Evolutionary conservation across 768 basidiomycete species (phyloP), one percentile per base, ranked within the genome.

Genomic region (Strobilomyces echinocephalus): DNA sequence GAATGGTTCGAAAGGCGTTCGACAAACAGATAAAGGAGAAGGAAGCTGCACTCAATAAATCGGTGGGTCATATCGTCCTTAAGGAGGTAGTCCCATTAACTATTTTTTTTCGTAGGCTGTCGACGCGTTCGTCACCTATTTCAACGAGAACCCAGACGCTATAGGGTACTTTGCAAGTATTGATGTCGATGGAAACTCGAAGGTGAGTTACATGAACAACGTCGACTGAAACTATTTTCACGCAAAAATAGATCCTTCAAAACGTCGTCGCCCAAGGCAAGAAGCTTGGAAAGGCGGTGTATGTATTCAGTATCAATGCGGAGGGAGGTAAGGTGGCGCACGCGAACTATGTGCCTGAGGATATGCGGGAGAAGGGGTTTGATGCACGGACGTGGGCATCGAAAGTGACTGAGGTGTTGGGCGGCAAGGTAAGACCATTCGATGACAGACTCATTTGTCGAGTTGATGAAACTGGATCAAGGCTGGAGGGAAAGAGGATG

Each of bases 401-500:
- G 21, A 82, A 80, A 55, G 87, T 97, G 18, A 78, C 80, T 6
- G 87, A 87, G 34, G 71, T 94, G 9, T 62, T 98, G 10, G 94
- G 95, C 24, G 97, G 97, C 40, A 98, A 95, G 84, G 93, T 91
- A 61, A 62, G 65, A n/a, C 26, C 0, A 74, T 63, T 3, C 1
- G 16, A 24, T 47, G 10, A 2, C 18, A 20, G 28, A 41, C 15
- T 42, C 24, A 38, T 49, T 40, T 49, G 18, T 53, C 48, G 48
- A 42, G 9, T 31, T 42, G 31, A 67, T 50, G 26, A 33, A 55
- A 35, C 47, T 53, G 36, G 28, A 54, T 50, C 49, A 52, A 94
- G 91, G 92, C 92, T 48, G 97, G 97, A 50, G 97, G 97, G 14
- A 97, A 95, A 71, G 91, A 91, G 54, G 97, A 98, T 35, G 79